Evolutionary conservation across 768 basidiomycete species (phyloP), one percentile per base, ranked within the genome.

Genomic region (Amyloporia xantha): DNA sequence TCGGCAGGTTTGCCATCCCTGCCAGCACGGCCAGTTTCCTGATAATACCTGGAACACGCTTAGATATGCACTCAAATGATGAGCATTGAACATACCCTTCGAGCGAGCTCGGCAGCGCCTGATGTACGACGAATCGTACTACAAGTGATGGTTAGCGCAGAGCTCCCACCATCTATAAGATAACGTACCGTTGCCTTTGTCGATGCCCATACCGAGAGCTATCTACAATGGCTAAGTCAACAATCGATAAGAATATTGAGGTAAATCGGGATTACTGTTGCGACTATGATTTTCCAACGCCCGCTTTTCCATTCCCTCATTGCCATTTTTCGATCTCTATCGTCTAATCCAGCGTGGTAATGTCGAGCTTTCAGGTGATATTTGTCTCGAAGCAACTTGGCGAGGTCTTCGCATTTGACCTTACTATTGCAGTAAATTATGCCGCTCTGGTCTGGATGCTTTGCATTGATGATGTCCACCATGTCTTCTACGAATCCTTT

Each of bases 131-230:
- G 59, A 83, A 95, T 54, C 92, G 86, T 5, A 95, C 92, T 91
- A 46, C 35, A 38, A 24, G 39, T 9, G 10, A 35, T 35, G n/a
- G 43, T 36, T 9, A 26, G 26, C 30, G 4, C 17, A 21, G 28
- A 27, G 4, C n/a, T 49, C 7, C 12, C 2, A 13, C 24, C n/a
- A n/a, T n/a, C n/a, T 25, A 41, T 12, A 33, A 27, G 10, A 39
- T 17, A 12, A 44, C 69, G 53, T 62, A 86, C 86, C 86, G 57
- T 89, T 78, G 4, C 81, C 65, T 64, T 94, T 93, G 66, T 94
- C 90, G 43, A 95, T 90, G 1, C 95, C 94, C 93, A 98, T 98
- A 10, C 95, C 95, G 64, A 98, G 98, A 0, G 93, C 93, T 55
- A 93, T 81, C 91, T 93, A 27, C 17, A 20, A 33, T 33, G n/a